Percentiles rank a stretch among this genome's conserved stretches.
Evolutionary conservation across 345 rosid genomes (phyloP).

Genomic region (Lepidium africanum): DNA sequence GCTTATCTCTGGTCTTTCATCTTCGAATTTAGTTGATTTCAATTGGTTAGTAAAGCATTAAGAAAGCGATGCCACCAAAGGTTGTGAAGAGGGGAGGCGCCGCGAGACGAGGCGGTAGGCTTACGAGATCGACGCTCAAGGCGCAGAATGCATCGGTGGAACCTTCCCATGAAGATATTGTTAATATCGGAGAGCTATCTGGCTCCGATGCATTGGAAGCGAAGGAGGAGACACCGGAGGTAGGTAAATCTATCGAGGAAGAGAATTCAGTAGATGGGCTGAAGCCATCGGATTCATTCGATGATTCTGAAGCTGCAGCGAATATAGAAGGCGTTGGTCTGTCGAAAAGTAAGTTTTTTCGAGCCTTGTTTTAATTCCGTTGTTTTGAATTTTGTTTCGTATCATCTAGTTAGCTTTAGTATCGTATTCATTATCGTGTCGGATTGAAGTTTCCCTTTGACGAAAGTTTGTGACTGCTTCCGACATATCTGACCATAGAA

Average conservation of each 20-base stretch:
- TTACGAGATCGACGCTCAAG: conserved; percentile 42
- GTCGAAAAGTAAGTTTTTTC: conserved; percentile 39
- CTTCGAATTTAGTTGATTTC: conserved; percentile 7
- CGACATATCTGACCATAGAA: not conserved
- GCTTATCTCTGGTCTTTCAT: not conserved
- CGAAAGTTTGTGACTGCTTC: not conserved
- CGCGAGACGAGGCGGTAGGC: conserved; percentile 48
- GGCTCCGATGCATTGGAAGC: conserved; percentile 21
- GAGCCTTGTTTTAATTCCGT: not conserved
- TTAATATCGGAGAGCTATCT: conserved; percentile 24
- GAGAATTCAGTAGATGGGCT: conserved; percentile 14
- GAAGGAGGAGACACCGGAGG: conserved; percentile 24
- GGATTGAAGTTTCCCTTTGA: not conserved
- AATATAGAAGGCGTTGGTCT: conserved; percentile 17
- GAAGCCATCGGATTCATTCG: conserved; percentile 6
- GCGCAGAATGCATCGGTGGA: conserved; percentile 36
- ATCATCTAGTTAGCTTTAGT: not conserved
- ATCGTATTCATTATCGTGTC: not conserved
- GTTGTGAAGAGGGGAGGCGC: conserved; percentile 64
- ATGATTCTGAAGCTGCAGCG: conserved; percentile 19
- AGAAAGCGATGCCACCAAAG: conserved; percentile 63
- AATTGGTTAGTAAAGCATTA: not conserved
- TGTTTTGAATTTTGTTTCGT: not conserved
- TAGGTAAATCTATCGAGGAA: conserved; percentile 18
- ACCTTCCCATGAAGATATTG: conserved; percentile 28